Evolutionary conservation across 176 grass and related monocot species (phyloP).

Genomic region (Avena sativa): DNA sequence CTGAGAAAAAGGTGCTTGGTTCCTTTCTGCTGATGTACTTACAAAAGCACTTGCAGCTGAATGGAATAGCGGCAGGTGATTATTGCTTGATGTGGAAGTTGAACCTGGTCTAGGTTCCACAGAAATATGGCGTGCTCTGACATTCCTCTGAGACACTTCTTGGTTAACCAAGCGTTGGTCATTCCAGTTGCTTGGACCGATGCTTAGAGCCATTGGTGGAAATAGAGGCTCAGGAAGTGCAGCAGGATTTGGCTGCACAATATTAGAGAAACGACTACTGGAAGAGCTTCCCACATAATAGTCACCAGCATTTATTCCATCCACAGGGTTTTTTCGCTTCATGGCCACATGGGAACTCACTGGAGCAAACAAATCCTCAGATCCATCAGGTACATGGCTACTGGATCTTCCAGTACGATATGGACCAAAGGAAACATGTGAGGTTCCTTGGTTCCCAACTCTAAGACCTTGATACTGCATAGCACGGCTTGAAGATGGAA

Average conservation of each 20-base stretch:
- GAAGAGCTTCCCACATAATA: conserved; percentile 67
- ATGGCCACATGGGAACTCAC: conserved; percentile 40
- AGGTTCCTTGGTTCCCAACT: conserved; percentile 32
- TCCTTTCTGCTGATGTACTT: conserved; percentile 41
- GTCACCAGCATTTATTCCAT: conserved; percentile 36
- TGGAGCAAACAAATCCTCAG: conserved; percentile 42
- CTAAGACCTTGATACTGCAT: conserved; percentile 1
- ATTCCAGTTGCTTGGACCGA: conserved; percentile 44
- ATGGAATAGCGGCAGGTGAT: conserved; percentile 9
- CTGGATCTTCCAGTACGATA: conserved; percentile 40
- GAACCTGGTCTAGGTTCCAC: conserved; percentile 46
- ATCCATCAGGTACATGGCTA: conserved; percentile 33
- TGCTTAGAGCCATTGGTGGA: conserved; percentile 38
- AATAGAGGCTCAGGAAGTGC: conserved; percentile 20
- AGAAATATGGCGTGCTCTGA: conserved; percentile 59
- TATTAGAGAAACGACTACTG: conserved; percentile 45
- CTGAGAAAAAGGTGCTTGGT: conserved; percentile 30
- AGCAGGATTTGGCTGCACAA: conserved; percentile 43
- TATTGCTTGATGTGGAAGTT: conserved; percentile 30
- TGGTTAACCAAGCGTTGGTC: conserved; percentile 34
- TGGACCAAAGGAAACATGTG: conserved; percentile 45
- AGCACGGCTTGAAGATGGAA: conserved; percentile 44
- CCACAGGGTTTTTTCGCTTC: conserved; percentile 56
- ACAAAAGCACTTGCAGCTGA: conserved; percentile 43
- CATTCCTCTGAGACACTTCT: conserved; percentile 68